Percentiles rank a stretch among this genome's conserved stretches.
Evolutionary conservation across 768 basidiomycete species (phyloP).

Genomic region (Ramaria sp.): DNA sequence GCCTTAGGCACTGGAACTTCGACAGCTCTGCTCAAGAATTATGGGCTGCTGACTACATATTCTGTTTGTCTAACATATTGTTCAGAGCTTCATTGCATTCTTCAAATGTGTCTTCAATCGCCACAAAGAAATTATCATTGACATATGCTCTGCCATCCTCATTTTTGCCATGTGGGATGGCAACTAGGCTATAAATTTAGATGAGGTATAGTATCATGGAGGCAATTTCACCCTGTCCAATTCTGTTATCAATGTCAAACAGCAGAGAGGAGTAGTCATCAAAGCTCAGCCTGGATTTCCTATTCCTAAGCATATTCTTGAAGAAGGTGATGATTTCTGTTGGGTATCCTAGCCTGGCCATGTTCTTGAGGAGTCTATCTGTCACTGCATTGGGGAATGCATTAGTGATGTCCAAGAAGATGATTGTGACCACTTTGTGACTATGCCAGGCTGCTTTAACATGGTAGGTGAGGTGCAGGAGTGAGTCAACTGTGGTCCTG

Average conservation of each 20-base stretch:
- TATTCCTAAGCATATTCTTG: background rate
- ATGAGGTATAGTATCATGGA: conserved; percentile 12
- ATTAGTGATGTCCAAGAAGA: conserved; percentile 10
- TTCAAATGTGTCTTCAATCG: background rate
- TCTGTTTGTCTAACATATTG: background rate
- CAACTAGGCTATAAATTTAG: conserved; percentile 6
- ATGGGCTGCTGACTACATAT: background rate
- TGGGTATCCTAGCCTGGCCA: conserved; percentile 7
- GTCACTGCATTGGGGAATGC: conserved; percentile 11
- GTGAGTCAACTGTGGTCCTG: conserved; percentile 11
- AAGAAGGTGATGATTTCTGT: conserved; percentile 2
- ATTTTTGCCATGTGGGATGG: background rate
- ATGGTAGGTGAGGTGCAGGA: background rate
- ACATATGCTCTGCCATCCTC: background rate
- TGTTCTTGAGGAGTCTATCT: conserved; percentile 8
- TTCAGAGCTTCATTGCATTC: background rate
- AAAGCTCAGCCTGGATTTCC: conserved; percentile 1
- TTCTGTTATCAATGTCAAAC: conserved; percentile 1
- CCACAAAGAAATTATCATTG: conserved; percentile 1
- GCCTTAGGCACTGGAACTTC: background rate
- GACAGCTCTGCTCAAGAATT: background rate
- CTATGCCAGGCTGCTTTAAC: conserved; percentile 10
- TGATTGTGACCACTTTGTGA: conserved; percentile 2
- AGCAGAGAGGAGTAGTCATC: background rate
- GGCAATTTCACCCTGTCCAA: conserved; percentile 9